Conservation (phyloP, 148 eudicot genomes). For the Limonium bicolor region DNA sequence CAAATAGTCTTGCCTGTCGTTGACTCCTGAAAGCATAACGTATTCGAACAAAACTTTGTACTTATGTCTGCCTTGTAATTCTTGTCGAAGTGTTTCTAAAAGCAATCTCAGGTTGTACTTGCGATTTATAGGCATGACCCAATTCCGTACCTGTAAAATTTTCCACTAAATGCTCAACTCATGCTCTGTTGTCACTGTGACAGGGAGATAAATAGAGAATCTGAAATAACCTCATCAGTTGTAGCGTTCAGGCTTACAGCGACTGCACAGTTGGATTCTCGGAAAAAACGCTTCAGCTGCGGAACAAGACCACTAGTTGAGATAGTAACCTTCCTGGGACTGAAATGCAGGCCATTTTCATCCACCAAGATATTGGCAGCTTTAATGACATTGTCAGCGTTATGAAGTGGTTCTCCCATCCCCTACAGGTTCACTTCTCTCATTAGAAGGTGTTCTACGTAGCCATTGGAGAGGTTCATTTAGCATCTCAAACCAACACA, state of each 20-base stretch:
- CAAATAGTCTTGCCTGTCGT: constrained; percentile 64
- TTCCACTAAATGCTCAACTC: not conserved
- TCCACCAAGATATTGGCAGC: constrained; percentile 84
- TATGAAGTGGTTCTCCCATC: constrained; percentile 99
- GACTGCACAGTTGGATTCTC: constrained; percentile 56
- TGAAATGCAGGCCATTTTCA: constrained; percentile 89
- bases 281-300: constrained; percentile 69
- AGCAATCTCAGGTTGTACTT: constrained; percentile 76
- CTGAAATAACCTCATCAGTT: constrained; percentile 66
- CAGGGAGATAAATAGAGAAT: not conserved
- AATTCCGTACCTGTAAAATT: constrained; percentile 63
- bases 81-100: constrained; percentile 69
- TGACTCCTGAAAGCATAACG: constrained; percentile 92
- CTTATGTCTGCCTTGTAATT: constrained; percentile 40
- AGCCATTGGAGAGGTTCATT: no score
- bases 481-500: no score
- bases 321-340: constrained; percentile 83
- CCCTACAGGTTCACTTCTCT: constrained; percentile 37
- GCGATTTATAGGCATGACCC: constrained; percentile 98
- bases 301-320: constrained; percentile 97
- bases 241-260: constrained; percentile 94
- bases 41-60: constrained; percentile 88
- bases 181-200: not conserved
- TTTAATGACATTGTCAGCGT: constrained; percentile 73
- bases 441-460: not conserved